Evolutionary conservation across 495 filamentous ascomycete genomes (phyloP).

Genomic region (Neurospora sp.): DNA sequence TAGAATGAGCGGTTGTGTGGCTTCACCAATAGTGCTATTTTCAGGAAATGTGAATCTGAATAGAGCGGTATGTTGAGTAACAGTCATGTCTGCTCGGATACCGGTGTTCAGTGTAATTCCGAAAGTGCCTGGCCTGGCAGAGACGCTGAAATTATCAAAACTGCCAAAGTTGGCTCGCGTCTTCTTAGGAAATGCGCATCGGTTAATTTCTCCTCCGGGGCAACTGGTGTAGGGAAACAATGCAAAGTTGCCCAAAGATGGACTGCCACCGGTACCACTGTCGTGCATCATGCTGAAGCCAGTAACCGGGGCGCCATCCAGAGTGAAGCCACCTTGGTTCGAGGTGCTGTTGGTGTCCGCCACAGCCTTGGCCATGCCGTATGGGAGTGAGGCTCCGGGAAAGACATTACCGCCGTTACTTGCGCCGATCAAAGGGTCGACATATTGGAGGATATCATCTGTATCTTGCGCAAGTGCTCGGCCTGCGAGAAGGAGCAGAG

Average conservation of each 20-base stretch:
- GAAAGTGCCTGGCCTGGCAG: conserved; percentile 60
- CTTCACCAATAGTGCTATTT: conserved; percentile 20
- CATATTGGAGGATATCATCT: conserved; percentile 31
- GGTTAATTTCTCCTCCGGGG: conserved; percentile 51
- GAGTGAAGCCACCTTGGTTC: conserved; percentile 66
- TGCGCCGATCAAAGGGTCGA: conserved; percentile 51
- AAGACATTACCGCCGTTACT: conserved; percentile 65
- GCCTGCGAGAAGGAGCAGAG: conserved; percentile 3
- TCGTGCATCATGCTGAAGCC: conserved; percentile 66
- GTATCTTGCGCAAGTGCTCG: conserved; percentile 8
- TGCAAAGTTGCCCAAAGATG: conserved; percentile 66
- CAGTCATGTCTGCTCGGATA: conserved; percentile 59
- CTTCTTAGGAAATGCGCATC: conserved; percentile 51
- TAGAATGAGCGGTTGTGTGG: conserved; percentile 48
- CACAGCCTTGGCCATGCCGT: conserved; percentile 69
- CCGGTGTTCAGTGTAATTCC: conserved; percentile 47
- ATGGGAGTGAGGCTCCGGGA: conserved; percentile 62
- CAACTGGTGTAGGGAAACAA: conserved; percentile 60
- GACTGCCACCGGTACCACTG: conserved; percentile 58
- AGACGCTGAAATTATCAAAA: conserved; percentile 41
- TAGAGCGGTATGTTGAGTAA: conserved; percentile 51
- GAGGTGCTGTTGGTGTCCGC: conserved; percentile 54
- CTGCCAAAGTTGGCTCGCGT: conserved; percentile 20
- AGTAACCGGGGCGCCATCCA: conserved; percentile 48
- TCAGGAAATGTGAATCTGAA: conserved; percentile 60